Evolutionary conservation across 176 grass and related monocot genomes (phyloP).

Genomic region (Musa schizocarpa): DNA sequence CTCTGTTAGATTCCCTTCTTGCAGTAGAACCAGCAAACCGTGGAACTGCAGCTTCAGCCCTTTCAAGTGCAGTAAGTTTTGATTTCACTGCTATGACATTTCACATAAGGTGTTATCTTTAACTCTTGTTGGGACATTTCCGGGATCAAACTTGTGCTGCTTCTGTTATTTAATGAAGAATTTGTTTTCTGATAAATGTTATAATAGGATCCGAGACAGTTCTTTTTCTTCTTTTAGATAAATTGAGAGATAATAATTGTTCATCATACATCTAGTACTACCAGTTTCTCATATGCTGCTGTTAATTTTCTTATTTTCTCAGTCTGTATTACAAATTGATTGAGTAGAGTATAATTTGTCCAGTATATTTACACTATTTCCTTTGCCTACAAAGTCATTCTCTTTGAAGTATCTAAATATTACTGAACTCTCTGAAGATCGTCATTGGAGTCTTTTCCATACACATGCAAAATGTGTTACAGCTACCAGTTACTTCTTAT

Average conservation of each 20-base stretch:
- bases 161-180: background rate
- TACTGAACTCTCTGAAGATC: background rate
- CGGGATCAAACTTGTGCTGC: background rate
- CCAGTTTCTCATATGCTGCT: background rate
- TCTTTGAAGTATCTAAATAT: background rate
- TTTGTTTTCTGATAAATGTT: too few species aligned
- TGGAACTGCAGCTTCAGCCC: conserved; percentile 64
- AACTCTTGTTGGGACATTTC: background rate
- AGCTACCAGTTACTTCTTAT: background rate
- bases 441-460: background rate
- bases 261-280: background rate
- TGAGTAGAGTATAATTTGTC: background rate
- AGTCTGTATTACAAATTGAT: background rate
- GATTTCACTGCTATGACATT: background rate
- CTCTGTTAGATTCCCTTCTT: conserved; percentile 66
- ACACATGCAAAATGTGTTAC: background rate
- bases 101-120: background rate
- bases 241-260: background rate
- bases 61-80: conserved; percentile 59
- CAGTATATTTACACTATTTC: background rate
- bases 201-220: too few species aligned
- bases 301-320: background rate
- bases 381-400: background rate
- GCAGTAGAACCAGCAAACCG: conserved; percentile 62
- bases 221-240: background rate